Evolutionary conservation across 768 basidiomycete genomes (phyloP), one percentile per base, ranked within the genome.

Genomic region (Tylopilus balloui): DNA sequence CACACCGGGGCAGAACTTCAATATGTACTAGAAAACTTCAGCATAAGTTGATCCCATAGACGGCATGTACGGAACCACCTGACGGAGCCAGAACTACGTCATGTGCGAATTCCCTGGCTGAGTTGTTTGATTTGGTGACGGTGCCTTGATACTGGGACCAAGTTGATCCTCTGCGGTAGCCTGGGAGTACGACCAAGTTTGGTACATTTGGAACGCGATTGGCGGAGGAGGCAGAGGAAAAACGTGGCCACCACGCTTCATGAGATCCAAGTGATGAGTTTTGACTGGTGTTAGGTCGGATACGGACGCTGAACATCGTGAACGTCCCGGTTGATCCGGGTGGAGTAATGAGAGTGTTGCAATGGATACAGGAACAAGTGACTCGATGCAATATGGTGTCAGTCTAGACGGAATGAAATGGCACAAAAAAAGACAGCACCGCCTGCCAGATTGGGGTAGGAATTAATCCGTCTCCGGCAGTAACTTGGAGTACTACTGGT

Each of bases 61-160:
- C 55, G 35, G 31, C 14, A 45, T 50, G 31, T n/a, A 41, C 25
- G 39, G 41, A 29, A 45, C 34, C 32, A 39, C 10, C 37, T 19
- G 44, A 47, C 20, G 45, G 24, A 15, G 25, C 46, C 24, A 42
- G 36, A 41, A 51, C 4, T n/a, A 50, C 42, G 23, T 53, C 51
- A 39, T 29, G 37, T 12, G 45, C 51, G 31, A 48, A 47, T 51
- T 44, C 39, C 37, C 43, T 50, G 27, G 52, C 41, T 34, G 48
- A n/a, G 20, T 53, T 44, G 12, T 54, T 53, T 37, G 47, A 44
- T 44, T 56, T 23, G 27, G 19, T 19, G 25, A 19, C 2, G 37
- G 48, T 54, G 19, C 48, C 47, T 48, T 34, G 50, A 48, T 31
- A 50, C 46, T 14, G 35, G 42, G 42, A 24, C 23, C 34, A 44